Conservation (phyloP, 371 early-diverging fungal genomes). For the Apophysomyces variabilis region DNA sequence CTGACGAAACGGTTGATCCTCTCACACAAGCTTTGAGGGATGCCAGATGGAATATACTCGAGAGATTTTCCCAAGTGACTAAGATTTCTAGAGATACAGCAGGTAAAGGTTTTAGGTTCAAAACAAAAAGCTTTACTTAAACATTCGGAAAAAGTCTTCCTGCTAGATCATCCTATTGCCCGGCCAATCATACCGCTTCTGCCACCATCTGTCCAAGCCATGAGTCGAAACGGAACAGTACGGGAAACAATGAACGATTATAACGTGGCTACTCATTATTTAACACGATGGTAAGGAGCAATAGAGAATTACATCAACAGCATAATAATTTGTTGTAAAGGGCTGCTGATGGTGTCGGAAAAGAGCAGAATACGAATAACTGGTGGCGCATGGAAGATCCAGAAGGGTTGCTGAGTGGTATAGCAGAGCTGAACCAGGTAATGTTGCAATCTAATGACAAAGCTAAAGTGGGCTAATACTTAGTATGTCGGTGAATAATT, state of each 20-base stretch:
- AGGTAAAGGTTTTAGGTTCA: conserved; percentile 22
- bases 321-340: conserved; percentile 37
- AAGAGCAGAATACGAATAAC: conserved; percentile 40
- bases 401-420: conserved; percentile 29
- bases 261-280: conserved; percentile 77
- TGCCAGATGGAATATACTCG: conserved; percentile 80
- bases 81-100: conserved; percentile 77
- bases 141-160: conserved; percentile 39
- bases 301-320: conserved; percentile 13
- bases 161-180: conserved; percentile 81
- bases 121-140: too few species aligned
- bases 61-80: conserved; percentile 84
- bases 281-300: conserved; percentile 71
- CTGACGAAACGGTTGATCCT: conserved; percentile 14
- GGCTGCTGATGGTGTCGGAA: conserved; percentile 37
- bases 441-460: neutral
- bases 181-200: conserved; percentile 78
- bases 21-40: conserved; percentile 21
- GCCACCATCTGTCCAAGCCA: conserved; percentile 51
- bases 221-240: conserved; percentile 52
- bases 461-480: conserved; percentile 8
- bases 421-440: conserved; percentile 33
- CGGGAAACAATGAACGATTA: conserved; percentile 71
- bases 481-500: neutral
- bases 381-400: conserved; percentile 27